Evolutionary conservation across 345 rosid species (phyloP), one percentile per base, ranked within the genome.

Genomic region (Durio zibethinus): DNA sequence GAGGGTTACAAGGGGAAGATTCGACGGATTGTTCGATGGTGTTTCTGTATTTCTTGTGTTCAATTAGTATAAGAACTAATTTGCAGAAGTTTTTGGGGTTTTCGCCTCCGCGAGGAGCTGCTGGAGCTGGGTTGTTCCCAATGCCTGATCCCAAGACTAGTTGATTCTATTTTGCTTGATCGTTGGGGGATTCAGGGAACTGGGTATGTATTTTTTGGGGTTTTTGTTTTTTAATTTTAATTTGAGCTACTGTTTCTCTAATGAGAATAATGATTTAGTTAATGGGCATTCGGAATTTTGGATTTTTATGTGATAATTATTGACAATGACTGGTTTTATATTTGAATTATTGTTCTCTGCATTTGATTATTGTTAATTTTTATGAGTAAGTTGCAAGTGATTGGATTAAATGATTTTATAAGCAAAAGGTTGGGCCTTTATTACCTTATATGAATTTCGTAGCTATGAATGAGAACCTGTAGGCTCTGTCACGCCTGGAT

Each of bases 1-100:
- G 97, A 45, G 99, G 99, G 36, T 54, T 96, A 79, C 92, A 82
- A 72, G 95, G 98, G 0, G 90, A 88, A 1, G 98, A 96, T 78
- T 47, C 92, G 4, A 94, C 99, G 25, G 99, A 96, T 81, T 96
- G 99, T 45, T 93, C 99, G 25, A 96, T 96, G 99, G 97, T 93
- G 14, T 93, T 96, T 80, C 79, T 93, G 59, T 92, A 93, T 68
- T 88, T 93, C 77, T 76, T 92, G 52, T 92, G 97, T 77, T 94
- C 99, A 5, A 94, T 94, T 31, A 93, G 99, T 60, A 92, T 93
- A 50, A 90, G 99, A 45, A 91, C 97, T 56, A 96, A 93, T 85
- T 84, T 94, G 73, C 73, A 69, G 23, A 69, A 69, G 38, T 47
- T 69, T 69, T 69, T 73, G 99, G 99, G 42, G 94, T 96, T 50